Evolutionary conservation across 225 moss, liverwort and hornwort genomes (phyloP).

Genomic region (Anthoceros angustus): DNA sequence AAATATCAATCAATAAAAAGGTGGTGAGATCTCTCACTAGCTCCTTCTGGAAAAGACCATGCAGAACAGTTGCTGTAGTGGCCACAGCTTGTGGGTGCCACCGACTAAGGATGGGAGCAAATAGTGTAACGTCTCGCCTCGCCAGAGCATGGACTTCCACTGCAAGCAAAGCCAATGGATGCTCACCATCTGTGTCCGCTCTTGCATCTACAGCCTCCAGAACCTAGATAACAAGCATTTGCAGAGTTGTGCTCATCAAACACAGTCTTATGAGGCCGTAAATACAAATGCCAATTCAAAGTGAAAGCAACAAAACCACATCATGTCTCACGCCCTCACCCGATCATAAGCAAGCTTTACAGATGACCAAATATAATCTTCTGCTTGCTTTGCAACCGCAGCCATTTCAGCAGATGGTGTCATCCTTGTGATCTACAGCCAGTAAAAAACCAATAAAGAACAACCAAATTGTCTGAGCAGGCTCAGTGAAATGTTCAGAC

Average conservation of each 20-base stretch:
- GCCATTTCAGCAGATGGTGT: constrained; percentile 64
- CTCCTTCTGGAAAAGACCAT: constrained; percentile 73
- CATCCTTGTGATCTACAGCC: constrained; percentile 37
- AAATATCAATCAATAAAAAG: background rate
- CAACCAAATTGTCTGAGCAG: background rate
- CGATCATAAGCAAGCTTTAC: constrained; percentile 71
- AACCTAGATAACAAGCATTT: constrained; percentile 19
- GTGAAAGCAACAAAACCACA: background rate
- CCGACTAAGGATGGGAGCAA: constrained; percentile 59
- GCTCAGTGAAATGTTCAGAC: background rate
- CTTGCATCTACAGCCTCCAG: constrained; percentile 51
- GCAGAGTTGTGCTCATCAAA: background rate
- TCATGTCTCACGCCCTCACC: constrained; percentile 17
- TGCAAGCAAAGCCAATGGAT: constrained; percentile 74
- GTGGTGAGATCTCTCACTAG: constrained; percentile 29
- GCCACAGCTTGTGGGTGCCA: constrained; percentile 89
- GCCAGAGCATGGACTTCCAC: constrained; percentile 53
- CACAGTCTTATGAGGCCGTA: background rate
- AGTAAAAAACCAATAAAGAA: background rate
- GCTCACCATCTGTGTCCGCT: constrained; percentile 34
- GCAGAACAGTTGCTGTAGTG: constrained; percentile 68
- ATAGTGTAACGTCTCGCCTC: constrained; percentile 55
- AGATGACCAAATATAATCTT: constrained; percentile 63
- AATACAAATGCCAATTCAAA: background rate
- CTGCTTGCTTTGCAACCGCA: constrained; percentile 66